Base-by-base conservation (phyloP, 352 stramenopile species). In the Globisporangium polare region DNA sequence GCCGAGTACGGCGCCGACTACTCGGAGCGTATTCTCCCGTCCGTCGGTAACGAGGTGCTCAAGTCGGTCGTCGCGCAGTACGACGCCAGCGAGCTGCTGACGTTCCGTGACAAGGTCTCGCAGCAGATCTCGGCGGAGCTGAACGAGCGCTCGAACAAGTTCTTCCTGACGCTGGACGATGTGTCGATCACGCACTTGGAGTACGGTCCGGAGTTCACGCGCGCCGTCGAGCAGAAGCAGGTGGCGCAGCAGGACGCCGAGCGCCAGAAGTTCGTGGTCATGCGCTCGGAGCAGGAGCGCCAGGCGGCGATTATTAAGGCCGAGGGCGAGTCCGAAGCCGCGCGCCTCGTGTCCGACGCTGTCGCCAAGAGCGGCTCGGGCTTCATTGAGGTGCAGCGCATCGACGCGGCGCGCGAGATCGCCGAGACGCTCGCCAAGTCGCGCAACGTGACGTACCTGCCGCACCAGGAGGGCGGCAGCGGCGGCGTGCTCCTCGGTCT, bases 141-240 rank as follows among this genome's bases (percentile, higher is more conserved):
- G 61, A 97, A 96, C 62, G 92, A 98, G 68, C 91, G 98, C 58
- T 97, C 96, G 33, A 86, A 88, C 61, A 87, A 98, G 63, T 99
- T 99, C 78, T 94, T 98, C 87, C 77, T 99, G 53, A 94, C 96
- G 47, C 86, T 99, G 65, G 98, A 99, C 71, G 98, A 99, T 74
- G 98, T 99, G 65, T 98, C 97, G 52, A 99, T 99, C 75, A 99
- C 98, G 54, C 97, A 99, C 80, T 88, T 99, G 56, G 98, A 98
- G 64, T 99, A 99, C 83, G 96, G 96, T 53, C 74, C 84, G 12
- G 98, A 99, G 73, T 99, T 99, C 78, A 99, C 97, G 71, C 98
- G 97, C 68, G 97, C 98, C 69, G 98, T 99, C 81, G 98, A 99
- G 86, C 76, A 94, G 62, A 99, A 99, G 88, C 98, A 99, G 81